phyloP scores from a whole-genome alignment of 306 rosid species.

The Arachis hypogaea region DNA sequence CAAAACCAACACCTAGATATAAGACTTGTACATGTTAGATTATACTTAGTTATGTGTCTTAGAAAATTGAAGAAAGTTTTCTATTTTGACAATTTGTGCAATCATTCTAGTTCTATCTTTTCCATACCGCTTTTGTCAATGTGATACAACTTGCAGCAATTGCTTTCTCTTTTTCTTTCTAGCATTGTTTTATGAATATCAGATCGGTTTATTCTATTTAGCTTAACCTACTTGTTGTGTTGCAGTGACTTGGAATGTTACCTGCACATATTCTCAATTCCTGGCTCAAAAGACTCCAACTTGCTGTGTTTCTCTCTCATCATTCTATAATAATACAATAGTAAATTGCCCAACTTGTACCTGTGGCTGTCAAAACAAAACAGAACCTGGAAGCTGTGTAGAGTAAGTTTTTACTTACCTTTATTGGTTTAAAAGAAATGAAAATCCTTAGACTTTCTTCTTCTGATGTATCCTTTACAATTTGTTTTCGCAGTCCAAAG shows the following conservation, averaged over 20 bases:
- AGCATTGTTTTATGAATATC: constrained; percentile 4
- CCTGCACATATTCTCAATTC: constrained; percentile 90
- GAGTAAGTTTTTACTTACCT: constrained; percentile 56
- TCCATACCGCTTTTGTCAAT: background rate
- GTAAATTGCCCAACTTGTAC: constrained; percentile 90
- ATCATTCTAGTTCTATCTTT: background rate
- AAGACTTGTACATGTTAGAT: background rate
- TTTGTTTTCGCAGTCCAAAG: constrained; percentile 54
- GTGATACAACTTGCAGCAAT: constrained; percentile 12
- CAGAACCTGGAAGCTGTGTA: constrained; percentile 68
- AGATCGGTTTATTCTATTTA: constrained; percentile 4
- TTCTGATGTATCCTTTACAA: constrained; percentile 20
- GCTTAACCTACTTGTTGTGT: constrained; percentile 32
- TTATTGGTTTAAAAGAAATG: background rate
- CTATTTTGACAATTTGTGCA: background rate
- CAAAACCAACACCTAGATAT: background rate
- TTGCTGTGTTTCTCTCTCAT: constrained; percentile 89
- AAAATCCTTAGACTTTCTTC: constrained; percentile 1
- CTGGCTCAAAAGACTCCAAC: constrained; percentile 93
- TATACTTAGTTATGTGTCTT: background rate
- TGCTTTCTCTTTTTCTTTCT: background rate
- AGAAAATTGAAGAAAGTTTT: background rate
- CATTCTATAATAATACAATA: constrained; percentile 78
- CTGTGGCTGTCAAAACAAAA: constrained; percentile 81
- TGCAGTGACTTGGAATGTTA: constrained; percentile 94